Conservation (phyloP, 148 eudicot genomes). For the Vaccinium macrocarpon region DNA sequence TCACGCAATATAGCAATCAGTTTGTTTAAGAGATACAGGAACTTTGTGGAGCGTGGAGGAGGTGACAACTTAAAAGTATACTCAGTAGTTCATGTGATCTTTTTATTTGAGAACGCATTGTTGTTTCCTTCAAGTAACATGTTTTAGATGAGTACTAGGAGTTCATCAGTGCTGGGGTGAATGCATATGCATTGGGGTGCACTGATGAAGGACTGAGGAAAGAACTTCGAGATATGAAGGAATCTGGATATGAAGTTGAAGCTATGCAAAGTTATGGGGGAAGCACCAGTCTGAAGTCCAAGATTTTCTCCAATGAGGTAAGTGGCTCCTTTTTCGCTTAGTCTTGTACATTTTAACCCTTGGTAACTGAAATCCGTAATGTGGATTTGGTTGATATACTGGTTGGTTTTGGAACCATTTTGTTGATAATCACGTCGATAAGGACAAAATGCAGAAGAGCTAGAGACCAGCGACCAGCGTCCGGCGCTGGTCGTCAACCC, state of each 20-base stretch:
- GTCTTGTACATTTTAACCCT: background rate
- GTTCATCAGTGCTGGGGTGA: constrained; percentile 89
- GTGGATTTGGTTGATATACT: background rate
- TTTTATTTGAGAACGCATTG: background rate
- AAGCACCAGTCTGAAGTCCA: constrained; percentile 65
- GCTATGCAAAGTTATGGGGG: constrained; percentile 63
- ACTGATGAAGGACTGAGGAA: constrained; percentile 80
- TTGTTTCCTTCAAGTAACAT: constrained; percentile 16
- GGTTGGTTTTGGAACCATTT: background rate
- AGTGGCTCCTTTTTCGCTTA: constrained; percentile 17
- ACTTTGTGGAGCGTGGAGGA: constrained; percentile 86
- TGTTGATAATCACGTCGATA: background rate
- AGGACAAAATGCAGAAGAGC: background rate
- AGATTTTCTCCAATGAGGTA: constrained; percentile 68
- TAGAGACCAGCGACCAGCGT: no score
- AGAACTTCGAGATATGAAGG: constrained; percentile 71
- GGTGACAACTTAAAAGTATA: constrained; percentile 78
- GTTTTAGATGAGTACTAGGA: constrained; percentile 44
- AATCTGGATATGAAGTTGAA: constrained; percentile 68
- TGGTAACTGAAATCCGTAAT: background rate
- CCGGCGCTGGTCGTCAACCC: background rate
- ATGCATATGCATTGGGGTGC: constrained; percentile 95
- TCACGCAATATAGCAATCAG: constrained; percentile 92
- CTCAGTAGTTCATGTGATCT: constrained; percentile 9
- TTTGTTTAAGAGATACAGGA: constrained; percentile 75